Conservation (phyloP, 345 rosid genomes). For the Brassica juncea region DNA sequence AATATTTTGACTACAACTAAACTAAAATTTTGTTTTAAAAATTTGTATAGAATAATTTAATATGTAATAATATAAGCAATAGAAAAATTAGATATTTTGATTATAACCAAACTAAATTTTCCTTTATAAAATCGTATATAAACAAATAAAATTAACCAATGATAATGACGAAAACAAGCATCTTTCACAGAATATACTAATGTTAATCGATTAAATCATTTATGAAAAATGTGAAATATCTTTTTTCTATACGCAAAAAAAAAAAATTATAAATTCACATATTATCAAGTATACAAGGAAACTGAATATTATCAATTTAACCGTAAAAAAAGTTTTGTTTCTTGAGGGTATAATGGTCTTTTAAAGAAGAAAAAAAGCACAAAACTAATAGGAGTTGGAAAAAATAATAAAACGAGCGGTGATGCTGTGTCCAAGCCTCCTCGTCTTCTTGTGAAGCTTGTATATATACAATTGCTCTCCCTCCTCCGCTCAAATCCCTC, state of each 20-base stretch:
- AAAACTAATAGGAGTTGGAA: neutral
- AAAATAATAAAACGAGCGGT: constrained; percentile 30
- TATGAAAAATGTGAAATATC: neutral
- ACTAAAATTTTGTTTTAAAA: no score
- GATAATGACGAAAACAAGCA: neutral
- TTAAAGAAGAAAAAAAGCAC: neutral
- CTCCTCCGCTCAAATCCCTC: neutral
- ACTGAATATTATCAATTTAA: neutral
- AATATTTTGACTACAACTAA: no score
- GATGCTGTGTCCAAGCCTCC: constrained; percentile 18
- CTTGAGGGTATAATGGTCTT: neutral
- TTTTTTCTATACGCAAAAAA: no score
- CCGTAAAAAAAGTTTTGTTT: no score
- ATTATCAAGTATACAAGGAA: neutral
- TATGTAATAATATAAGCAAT: no score
- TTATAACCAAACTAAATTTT: no score
- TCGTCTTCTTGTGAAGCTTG: constrained; percentile 1
- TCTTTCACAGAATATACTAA: neutral
- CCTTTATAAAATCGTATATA: no score
- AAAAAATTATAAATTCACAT: neutral
- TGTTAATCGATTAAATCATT: no score
- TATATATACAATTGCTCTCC: constrained; percentile 18
- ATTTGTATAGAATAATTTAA: no score
- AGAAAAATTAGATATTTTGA: no score
- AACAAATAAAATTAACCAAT: neutral